Conservation (phyloP, 345 rosid species). For the Rhizophora apiculata region DNA sequence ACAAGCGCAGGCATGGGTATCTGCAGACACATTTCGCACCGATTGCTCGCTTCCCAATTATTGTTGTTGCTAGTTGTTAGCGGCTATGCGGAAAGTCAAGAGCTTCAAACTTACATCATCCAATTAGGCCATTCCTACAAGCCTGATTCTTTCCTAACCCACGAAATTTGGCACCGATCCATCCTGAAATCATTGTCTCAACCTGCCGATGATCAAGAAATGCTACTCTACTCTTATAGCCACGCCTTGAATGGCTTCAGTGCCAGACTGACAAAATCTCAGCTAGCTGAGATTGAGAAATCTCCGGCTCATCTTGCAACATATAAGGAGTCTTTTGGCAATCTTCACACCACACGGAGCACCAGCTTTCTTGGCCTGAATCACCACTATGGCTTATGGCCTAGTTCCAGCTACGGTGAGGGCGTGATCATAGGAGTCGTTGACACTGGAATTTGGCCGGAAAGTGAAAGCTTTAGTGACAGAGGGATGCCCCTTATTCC, state of each 20-base stretch:
- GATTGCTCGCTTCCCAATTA: not conserved
- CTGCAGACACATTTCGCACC: not conserved
- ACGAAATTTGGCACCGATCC: conserved; percentile 32
- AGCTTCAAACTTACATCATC: conserved; percentile 34
- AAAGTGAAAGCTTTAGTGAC: conserved; percentile 23
- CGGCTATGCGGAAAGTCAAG: conserved; percentile 9
- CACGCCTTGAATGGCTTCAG: conserved; percentile 49
- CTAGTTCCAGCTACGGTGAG: conserved; percentile 11
- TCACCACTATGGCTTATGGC: conserved; percentile 4
- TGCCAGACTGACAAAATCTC: conserved; percentile 43
- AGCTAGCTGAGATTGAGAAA: conserved; percentile 35
- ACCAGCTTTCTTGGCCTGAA: conserved; percentile 42
- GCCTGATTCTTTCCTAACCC: conserved; percentile 34
- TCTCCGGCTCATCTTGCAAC: conserved; percentile 42
- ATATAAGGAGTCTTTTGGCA: conserved; percentile 34
- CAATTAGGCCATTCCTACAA: conserved; percentile 41
- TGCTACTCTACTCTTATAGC: conserved; percentile 37
- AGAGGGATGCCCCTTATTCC: conserved; percentile 14
- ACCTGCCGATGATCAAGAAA: conserved; percentile 9
- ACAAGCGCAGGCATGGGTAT: not conserved
- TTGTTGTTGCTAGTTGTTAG: conserved; percentile 6
- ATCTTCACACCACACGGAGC: conserved; percentile 40
- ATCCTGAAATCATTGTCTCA: conserved; percentile 19
- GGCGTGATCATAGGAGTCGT: conserved; percentile 24
- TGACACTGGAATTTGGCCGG: conserved; percentile 27